These are phyloP conservation scores for Flaveria linearis DNA, from an alignment of 129 eudicot genomes.

Conservation along the genomic window DNA sequence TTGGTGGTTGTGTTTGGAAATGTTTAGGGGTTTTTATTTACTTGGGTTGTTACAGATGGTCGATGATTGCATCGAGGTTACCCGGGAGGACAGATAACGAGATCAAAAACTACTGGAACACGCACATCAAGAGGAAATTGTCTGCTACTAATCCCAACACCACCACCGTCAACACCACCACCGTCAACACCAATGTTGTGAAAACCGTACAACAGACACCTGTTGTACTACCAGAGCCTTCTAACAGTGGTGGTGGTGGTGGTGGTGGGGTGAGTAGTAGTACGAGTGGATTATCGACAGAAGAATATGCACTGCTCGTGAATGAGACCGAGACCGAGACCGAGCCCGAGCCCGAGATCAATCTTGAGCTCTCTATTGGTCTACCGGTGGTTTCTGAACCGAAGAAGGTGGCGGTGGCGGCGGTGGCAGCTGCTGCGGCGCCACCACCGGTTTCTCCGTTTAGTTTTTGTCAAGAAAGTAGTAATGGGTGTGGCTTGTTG, in stretches of 20 bases:
- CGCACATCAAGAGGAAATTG: slow-evolving; percentile 71
- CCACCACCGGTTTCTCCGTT: slow-evolving; percentile 17
- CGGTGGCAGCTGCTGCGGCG: not conserved
- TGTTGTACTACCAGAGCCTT: slow-evolving; percentile 13
- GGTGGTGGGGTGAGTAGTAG: slow-evolving; percentile 30
- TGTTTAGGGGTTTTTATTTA: not conserved
- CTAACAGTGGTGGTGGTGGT: slow-evolving; percentile 23
- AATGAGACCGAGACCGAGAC: slow-evolving; percentile 4
- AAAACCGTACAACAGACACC: slow-evolving; percentile 25
- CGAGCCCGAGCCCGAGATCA: slow-evolving; percentile 41
- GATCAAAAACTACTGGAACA: slow-evolving; percentile 78
- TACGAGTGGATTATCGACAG: slow-evolving; percentile 35
- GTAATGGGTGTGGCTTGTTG: slow-evolving; percentile 32
- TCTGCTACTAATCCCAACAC: slow-evolving; percentile 27
- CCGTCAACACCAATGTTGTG: slow-evolving; percentile 20
- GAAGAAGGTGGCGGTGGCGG: slow-evolving; percentile 12
- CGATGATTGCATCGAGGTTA: slow-evolving; percentile 61
- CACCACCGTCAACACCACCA: no score
- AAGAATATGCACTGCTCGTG: slow-evolving; percentile 18
- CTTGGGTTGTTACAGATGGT: slow-evolving; percentile 51
- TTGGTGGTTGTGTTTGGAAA: no score
- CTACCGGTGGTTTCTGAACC: slow-evolving; percentile 23
- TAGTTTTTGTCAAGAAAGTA: slow-evolving; percentile 31
- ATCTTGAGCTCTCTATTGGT: slow-evolving; percentile 41
- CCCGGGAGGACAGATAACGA: slow-evolving; percentile 79